Conservation (phyloP, 768 basidiomycete species). For the Lactarius deliciosus region DNA sequence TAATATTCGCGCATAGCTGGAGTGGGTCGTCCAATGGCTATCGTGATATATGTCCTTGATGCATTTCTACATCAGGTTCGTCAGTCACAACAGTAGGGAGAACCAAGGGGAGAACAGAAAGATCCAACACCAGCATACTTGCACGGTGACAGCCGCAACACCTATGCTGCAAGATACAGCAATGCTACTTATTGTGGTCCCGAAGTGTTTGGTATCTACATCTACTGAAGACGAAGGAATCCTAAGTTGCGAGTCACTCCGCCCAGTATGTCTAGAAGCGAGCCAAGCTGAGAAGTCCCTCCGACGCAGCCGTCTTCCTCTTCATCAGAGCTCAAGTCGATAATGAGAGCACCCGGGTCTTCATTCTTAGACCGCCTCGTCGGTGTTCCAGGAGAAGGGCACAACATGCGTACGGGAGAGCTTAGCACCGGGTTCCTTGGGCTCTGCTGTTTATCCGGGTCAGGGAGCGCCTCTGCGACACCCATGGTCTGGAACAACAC, state of each 20-base stretch:
- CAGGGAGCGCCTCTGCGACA: neutral
- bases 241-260: neutral
- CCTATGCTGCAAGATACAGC: neutral
- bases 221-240: neutral
- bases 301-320: neutral
- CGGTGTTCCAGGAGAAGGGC: constrained; percentile 1
- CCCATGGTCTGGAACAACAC: neutral
- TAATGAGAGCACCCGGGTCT: neutral
- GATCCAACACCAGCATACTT: no score
- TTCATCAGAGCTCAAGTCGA: neutral
- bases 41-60: neutral
- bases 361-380: neutral
- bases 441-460: neutral
- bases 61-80: neutral
- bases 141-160: no score
- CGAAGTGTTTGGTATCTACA: no score
- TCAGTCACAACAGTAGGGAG: neutral
- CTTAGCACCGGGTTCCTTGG: neutral
- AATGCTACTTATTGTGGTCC: neutral
- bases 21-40: neutral
- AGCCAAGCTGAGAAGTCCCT: neutral
- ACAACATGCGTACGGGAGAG: neutral
- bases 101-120: no score
- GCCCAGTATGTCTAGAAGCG: neutral
- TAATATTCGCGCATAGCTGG: neutral